Base-by-base conservation (phyloP, 2,329 filamentous ascomycete genomes). In the Raffaelea arxii region DNA sequence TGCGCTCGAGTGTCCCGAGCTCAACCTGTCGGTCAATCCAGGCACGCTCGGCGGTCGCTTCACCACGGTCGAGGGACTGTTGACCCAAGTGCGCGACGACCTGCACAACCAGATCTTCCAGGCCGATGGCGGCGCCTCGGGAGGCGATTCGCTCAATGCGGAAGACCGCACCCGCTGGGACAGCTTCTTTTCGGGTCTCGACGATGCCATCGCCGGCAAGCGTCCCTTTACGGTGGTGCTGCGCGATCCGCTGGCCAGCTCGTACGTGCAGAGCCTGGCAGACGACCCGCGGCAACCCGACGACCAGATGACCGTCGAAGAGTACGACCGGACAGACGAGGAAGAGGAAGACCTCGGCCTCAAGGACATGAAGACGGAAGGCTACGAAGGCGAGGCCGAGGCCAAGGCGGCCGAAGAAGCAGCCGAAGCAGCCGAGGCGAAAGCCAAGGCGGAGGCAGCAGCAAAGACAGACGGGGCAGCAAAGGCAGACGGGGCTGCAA, bases 21-120 rank as follows among this genome's bases (percentile, higher is more conserved):
- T 97, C 18, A 79, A 83, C 55, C 80, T 98, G 11, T 79, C 82
- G 45, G 88, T 97, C 53, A 89, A 94, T 65, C 89, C 91, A 0
- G 92, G 92, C 47, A 98, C 92, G 0, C 79, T 98, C 18, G 92
- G 92, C 50, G 92, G 92, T 18, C 83, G 92, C 48, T 98, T 98
- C 71, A 98, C 92, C 19, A 98, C 92, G 1, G 83, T 98, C 19
- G 92, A 98, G 65, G 92, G 92, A 51, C 78, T 97, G 19, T 72
- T 97, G 46, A 92, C 88, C 0, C 87, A 98, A 62, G 86, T 98
- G 49, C 85, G 90, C 51, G 83, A 92, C 60, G 91, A 98, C 63
- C 75, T 98, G 22, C 84, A 83, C 60, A 78, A 76, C 42, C 87
- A 94, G 60, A 94, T 97, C 52, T 98, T 94, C 64, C 80, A 94